Conservation (phyloP, 1,284 basidiomycete species). For the Flammula alnicola region DNA sequence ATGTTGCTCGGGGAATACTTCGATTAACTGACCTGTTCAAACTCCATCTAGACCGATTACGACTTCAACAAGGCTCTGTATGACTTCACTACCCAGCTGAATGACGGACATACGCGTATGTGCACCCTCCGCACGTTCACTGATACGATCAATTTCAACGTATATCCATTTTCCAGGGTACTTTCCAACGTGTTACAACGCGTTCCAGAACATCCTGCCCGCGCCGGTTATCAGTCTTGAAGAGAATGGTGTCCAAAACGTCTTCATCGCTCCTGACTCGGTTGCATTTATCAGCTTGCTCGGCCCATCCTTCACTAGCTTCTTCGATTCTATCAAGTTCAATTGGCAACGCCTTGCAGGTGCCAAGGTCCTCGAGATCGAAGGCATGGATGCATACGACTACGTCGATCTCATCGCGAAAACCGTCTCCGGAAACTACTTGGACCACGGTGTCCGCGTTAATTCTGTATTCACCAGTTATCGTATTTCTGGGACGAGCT, state of each 20-base stretch:
- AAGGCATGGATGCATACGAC: slow-evolving; percentile 55
- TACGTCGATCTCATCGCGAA: slow-evolving; percentile 61
- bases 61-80: slow-evolving; percentile 66
- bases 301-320: slow-evolving; percentile 50
- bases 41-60: slow-evolving; percentile 52
- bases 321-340: slow-evolving; percentile 55
- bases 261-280: slow-evolving; percentile 62
- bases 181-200: slow-evolving; percentile 61
- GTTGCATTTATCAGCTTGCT: slow-evolving; percentile 53
- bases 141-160: neutral
- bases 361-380: slow-evolving; percentile 58
- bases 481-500: slow-evolving; percentile 48
- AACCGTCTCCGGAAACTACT: slow-evolving; percentile 64
- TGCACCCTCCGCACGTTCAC: slow-evolving; percentile 3
- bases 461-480: slow-evolving; percentile 70
- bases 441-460: slow-evolving; percentile 65
- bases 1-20: neutral
- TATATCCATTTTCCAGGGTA: slow-evolving; percentile 44
- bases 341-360: slow-evolving; percentile 66
- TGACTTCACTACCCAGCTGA: slow-evolving; percentile 58
- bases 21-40: slow-evolving; percentile 1
- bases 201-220: slow-evolving; percentile 62
- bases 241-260: slow-evolving; percentile 52
- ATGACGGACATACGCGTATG: slow-evolving; percentile 69
- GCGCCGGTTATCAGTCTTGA: slow-evolving; percentile 61